Base-by-base conservation (phyloP, 2,329 filamentous ascomycete genomes). In the Parafenestella ontariensis region DNA sequence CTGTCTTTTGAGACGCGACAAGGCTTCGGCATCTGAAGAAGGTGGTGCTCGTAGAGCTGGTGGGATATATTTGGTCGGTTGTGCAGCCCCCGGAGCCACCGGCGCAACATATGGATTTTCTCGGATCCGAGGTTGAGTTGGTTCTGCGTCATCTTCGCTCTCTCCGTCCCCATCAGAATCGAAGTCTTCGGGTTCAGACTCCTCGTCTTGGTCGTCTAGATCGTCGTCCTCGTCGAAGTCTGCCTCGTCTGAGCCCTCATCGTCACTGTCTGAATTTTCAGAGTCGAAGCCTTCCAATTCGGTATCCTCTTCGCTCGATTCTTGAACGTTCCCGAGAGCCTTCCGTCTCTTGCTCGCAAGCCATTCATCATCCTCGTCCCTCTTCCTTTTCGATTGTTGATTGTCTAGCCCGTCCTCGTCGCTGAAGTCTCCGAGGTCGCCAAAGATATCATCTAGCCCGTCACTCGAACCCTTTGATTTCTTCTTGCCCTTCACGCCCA, bases 101-200 rank as follows among this genome's bases (percentile, higher is more conserved):
- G 94, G 94, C 3, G 94, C 89, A 46, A 94, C 81, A 64, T 96
- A 98, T 4, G 94, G 94, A 63, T 98, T 97, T 74, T 98, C 94
- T 56, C 87, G 84, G 52, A 82, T 75, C 56, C 80, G 69, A 33
- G 70, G 66, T 47, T 61, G 49, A 15, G 82, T 58, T 73, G 73
- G 59, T 20, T 63, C 55, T 43, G 43, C 51, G n/a, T 72, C 61
- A 15, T 63, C 49, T 5, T 63, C 53, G 11, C 59, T 49, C 6
- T 64, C 50, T 26, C 64, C 60, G 26, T 74, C 71, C 44, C 76
- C 69, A 43, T 69, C 53, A 23, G 73, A 73, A 46, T 77, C 70
- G 28, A 61, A 59, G 41, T 55, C 46, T 62, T 72, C 70, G 29
- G 68, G 69, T 15, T 46, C 54, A 6, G 70, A 68, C 8, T 61